Evolutionary conservation across 148 eudicot species (phyloP).

Genomic region (Nyssa sinensis): DNA sequence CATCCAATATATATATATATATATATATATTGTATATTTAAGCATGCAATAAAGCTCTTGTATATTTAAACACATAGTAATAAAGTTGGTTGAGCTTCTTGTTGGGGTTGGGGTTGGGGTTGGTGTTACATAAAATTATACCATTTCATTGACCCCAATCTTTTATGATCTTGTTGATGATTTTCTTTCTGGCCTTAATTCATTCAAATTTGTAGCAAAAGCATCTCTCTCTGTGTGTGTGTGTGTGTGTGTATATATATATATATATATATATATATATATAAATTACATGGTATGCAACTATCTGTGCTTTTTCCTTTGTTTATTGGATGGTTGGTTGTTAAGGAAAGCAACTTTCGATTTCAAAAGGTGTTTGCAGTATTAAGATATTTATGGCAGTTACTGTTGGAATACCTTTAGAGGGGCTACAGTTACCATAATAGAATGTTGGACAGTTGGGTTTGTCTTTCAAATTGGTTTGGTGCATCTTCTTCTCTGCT

Average conservation of each 20-base stretch:
- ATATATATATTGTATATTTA: too few relatives aligned
- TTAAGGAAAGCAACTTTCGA: neutral
- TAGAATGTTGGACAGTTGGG: constrained; percentile 10
- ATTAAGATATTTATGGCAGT: constrained; percentile 12
- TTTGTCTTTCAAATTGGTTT: neutral
- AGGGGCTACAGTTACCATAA: constrained; percentile 4
- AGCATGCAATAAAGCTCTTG: too few relatives aligned
- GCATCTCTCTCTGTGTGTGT: too few relatives aligned
- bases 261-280: too few relatives aligned
- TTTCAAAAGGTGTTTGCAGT: neutral
- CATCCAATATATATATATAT: neutral
- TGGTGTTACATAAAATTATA: neutral
- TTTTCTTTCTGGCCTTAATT: neutral
- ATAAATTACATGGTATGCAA: too few relatives aligned
- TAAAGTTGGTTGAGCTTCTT: neutral
- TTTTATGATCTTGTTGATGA: neutral
- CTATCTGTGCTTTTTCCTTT: too few relatives aligned
- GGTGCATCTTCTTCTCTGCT: neutral
- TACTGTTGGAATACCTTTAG: constrained; percentile 6
- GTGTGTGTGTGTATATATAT: too few relatives aligned
- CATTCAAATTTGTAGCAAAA: neutral
- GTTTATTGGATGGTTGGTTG: constrained; percentile 3
- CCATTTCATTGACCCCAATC: neutral
- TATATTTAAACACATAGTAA: too few relatives aligned
- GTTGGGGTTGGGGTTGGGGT: too few relatives aligned